phyloP scores from a whole-genome alignment of 192 early-diverging fungal species.

The Spizellomyces punctatus region DNA sequence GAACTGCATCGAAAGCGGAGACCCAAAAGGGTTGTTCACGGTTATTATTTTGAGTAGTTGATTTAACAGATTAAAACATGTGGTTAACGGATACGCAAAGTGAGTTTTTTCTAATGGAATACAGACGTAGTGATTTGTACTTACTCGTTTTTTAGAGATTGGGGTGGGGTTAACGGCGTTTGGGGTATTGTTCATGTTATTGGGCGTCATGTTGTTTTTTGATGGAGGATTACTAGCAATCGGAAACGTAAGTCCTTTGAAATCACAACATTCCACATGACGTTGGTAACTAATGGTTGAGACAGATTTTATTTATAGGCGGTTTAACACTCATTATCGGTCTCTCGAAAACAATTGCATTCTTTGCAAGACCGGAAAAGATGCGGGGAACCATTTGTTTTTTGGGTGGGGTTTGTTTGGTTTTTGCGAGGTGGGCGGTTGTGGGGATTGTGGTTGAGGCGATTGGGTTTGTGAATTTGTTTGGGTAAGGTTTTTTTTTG shows the following conservation, averaged over 20 bases:
- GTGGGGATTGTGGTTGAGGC: slow-evolving; percentile 86
- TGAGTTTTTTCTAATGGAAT: slow-evolving; percentile 40
- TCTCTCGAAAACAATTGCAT: slow-evolving; percentile 77
- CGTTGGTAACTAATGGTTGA: not conserved
- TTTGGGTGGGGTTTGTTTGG: slow-evolving; percentile 83
- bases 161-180: slow-evolving; percentile 94
- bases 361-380: slow-evolving; percentile 87
- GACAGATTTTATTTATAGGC: slow-evolving; percentile 75
- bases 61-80: slow-evolving; percentile 38
- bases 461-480: slow-evolving; percentile 96
- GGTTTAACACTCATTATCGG: slow-evolving; percentile 92
- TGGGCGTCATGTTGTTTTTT: slow-evolving; percentile 95
- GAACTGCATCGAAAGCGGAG: too few relatives aligned
- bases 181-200: slow-evolving; percentile 86
- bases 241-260: slow-evolving; percentile 76
- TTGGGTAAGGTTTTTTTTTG: slow-evolving; percentile 67
- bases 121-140: not conserved
- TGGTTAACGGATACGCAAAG: slow-evolving; percentile 77
- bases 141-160: slow-evolving; percentile 60
- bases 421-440: slow-evolving; percentile 88
- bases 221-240: slow-evolving; percentile 94
- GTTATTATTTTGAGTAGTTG: too few relatives aligned
- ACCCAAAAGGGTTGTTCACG: too few relatives aligned
- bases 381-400: slow-evolving; percentile 87
- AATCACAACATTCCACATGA: not conserved